Conservation (phyloP, 805 yeast species). For the Yarrowia sp. region DNA sequence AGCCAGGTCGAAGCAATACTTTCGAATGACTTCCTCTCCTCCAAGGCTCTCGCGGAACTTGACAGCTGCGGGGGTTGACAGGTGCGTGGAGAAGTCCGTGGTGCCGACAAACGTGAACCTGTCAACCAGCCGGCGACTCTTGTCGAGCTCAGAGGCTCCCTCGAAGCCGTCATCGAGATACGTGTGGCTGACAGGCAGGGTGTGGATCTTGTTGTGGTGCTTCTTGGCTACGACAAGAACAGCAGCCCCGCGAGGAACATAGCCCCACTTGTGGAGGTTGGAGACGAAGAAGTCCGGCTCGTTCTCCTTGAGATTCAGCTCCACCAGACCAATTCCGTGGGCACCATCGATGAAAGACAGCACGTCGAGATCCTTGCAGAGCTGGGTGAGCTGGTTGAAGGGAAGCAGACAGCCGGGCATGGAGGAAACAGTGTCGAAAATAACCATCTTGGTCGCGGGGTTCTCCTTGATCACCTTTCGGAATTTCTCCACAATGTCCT, state of each 20-base stretch:
- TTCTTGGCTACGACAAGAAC: slow-evolving; percentile 54
- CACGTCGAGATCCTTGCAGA: slow-evolving; percentile 49
- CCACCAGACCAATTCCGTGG: slow-evolving; percentile 55
- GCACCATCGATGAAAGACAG: slow-evolving; percentile 70
- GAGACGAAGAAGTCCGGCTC: slow-evolving; percentile 61
- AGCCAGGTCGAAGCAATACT: slow-evolving; percentile 51
- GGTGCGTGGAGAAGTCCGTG: slow-evolving; percentile 45
- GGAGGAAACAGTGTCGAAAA: slow-evolving; percentile 58
- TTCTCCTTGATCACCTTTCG: slow-evolving; percentile 32
- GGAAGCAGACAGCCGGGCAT: slow-evolving; percentile 65
- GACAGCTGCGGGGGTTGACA: slow-evolving; percentile 50
- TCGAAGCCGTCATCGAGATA: slow-evolving; percentile 38
- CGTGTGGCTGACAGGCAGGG: slow-evolving; percentile 56
- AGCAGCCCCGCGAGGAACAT: slow-evolving; percentile 57
- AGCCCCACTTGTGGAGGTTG: slow-evolving; percentile 71
- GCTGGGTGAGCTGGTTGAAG: slow-evolving; percentile 46
- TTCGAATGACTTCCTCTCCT: slow-evolving; percentile 53
- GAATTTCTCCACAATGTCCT: slow-evolving; percentile 42
- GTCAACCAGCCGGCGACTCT: slow-evolving; percentile 37
- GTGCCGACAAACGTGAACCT: slow-evolving; percentile 56
- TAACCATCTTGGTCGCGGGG: slow-evolving; percentile 41
- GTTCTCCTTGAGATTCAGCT: slow-evolving; percentile 32
- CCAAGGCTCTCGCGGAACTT: slow-evolving; percentile 55
- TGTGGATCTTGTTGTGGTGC: slow-evolving; percentile 51
- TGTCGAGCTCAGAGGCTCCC: slow-evolving; percentile 31